Evolutionary conservation across 495 filamentous ascomycete species (phyloP), one percentile per base, ranked within the genome.

Genomic region (Talaromyces ruber): DNA sequence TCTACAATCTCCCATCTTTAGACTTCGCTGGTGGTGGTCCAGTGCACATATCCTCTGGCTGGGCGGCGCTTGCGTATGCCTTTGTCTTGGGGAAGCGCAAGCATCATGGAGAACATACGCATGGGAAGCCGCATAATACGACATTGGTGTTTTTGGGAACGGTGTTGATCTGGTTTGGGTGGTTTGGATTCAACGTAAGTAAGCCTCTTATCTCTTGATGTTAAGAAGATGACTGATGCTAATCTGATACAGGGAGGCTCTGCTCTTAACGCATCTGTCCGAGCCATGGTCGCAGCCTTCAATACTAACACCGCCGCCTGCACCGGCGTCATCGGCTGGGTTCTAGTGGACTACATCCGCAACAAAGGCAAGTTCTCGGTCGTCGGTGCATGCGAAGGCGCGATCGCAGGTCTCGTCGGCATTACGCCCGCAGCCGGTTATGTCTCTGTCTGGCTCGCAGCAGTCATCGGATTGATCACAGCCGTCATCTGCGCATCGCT

Each of bases 391-490:
- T 87, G 84, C 66, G 79, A 82, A 64, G 85, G 85, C 26, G 82
- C 82, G 16, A 87, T 88, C 64, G 81, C 84, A 29, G 85, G 84
- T 21, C 79, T 87, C 14, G 84, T 87, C 8, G 84, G 81, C 11
- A 86, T 87, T 67, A 88, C 85, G 0, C 85, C 84, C 5, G 84
- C 83, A 16, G 83, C 83, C 18, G 83, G 85, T 50, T 86, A 81
- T 65, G 82, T 86, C 29, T 76, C 76, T 18, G 68, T 79, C 52
- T 84, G 83, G 84, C 70, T 78, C 14, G 82, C 82, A 6, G 83
- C 79, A 4, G 70, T 79, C 24, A 85, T 88, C 59, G 84, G 84
- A 18, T 82, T 86, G 71, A 60, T 86, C 22, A 84, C 84, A 6
- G 79, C 73, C 12, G 71, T 79, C 11, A 73, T 81, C 11, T 86